Percentiles rank a stretch among this genome's conserved stretches.
phyloP scores from a whole-genome alignment of 805 yeast species.

The Starmerella potacharoeniae region DNA sequence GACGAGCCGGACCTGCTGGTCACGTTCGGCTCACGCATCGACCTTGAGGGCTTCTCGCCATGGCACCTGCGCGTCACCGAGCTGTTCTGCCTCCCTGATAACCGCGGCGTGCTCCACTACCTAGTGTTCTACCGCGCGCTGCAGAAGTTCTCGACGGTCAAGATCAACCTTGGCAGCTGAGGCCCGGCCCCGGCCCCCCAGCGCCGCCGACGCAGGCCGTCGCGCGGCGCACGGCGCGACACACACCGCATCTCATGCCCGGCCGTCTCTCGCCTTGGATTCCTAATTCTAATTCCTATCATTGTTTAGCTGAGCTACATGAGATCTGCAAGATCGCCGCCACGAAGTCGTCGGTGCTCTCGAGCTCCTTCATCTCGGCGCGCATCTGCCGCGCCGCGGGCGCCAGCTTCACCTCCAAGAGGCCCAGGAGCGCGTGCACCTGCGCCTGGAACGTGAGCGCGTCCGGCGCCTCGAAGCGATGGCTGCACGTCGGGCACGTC shows the following conservation, averaged over 20 bases:
- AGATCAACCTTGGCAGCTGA: slow-evolving; percentile 79
- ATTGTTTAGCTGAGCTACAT: slow-evolving; percentile 1
- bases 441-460: slow-evolving; percentile 4
- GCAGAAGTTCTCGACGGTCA: slow-evolving; percentile 53
- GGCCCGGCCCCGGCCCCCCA: neutral
- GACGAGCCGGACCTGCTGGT: slow-evolving; percentile 86
- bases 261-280: neutral
- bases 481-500: slow-evolving; percentile 7
- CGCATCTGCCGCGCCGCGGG: neutral
- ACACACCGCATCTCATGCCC: neutral
- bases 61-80: slow-evolving; percentile 93
- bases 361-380: neutral
- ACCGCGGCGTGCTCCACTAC: slow-evolving; percentile 59
- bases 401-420: neutral
- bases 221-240: no score
- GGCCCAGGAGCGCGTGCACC: slow-evolving; percentile 4
- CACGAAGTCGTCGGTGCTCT: neutral
- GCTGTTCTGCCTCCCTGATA: slow-evolving; percentile 83
- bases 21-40: slow-evolving; percentile 74
- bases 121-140: slow-evolving; percentile 55
- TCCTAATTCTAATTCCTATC: neutral
- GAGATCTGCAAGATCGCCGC: neutral
- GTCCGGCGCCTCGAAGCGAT: slow-evolving; percentile 2
- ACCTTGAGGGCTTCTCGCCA: slow-evolving; percentile 91
- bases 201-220: neutral